These are phyloP conservation scores for Ceratobasidium sp. DNA, from an alignment of 1,284 basidiomycete genomes.

Conservation along the genomic window DNA sequence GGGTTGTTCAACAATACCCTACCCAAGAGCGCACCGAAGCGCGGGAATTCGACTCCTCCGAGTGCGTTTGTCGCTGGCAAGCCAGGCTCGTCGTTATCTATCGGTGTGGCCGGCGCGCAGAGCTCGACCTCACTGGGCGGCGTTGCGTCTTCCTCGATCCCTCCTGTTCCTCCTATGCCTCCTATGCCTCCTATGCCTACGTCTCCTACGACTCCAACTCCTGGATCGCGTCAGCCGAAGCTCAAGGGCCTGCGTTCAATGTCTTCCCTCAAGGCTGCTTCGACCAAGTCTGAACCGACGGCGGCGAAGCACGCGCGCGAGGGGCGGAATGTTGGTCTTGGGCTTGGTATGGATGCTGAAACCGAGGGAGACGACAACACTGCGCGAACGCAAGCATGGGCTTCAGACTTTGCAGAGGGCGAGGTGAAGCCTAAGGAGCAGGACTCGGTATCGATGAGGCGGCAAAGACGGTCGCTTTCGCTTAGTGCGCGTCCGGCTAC, in stretches of 20 bases:
- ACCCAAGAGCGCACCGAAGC: conserved; percentile 18
- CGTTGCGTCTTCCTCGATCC: neutral
- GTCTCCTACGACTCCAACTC: conserved; percentile 1
- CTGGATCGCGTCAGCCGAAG: conserved; percentile 61
- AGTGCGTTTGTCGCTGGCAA: neutral
- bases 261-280: conserved; percentile 68
- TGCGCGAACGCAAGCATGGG: conserved; percentile 42
- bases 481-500: conserved; percentile 24
- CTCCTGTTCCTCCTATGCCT: neutral
- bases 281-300: conserved; percentile 29
- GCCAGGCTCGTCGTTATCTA: neutral
- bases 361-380: conserved; percentile 22
- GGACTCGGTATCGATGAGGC: too few species aligned
- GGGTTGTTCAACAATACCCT: conserved; percentile 23
- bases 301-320: conserved; percentile 9
- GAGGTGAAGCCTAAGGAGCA: too few species aligned
- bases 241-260: conserved; percentile 82
- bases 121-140: neutral
- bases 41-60: conserved; percentile 32
- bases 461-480: conserved; percentile 30
- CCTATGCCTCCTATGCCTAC: conserved; percentile 30
- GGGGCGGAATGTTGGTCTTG: conserved; percentile 34
- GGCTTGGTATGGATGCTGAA: conserved; percentile 45
- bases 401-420: conserved; percentile 27
- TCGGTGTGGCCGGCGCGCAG: neutral